Base-by-base conservation (phyloP, 208 protist genomes). In the Leishmania guyanensis region DNA sequence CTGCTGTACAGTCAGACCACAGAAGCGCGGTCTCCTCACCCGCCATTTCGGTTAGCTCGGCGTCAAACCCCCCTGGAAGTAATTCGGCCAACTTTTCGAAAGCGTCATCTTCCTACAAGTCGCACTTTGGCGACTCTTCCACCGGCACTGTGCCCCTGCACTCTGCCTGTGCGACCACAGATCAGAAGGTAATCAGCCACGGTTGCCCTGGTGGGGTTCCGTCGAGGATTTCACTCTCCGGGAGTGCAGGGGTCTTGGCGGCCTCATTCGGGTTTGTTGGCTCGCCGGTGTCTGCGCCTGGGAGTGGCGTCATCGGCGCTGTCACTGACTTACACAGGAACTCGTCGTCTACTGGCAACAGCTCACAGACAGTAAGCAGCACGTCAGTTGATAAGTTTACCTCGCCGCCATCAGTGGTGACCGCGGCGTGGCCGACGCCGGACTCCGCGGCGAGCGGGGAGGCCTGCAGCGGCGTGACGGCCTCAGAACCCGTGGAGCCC, bases 51-150 rank as follows among this genome's bases (percentile, higher is more conserved):
- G 6, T 16, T 33, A 50, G 20, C 36, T 16, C 43, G n/a, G 46
- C 60, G 46, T 62, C 75, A 17, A 51, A 10, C 33, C 43, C 64
- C 36, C 50, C 75, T 39, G 58, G 36, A 51, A 51, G 62, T 51
- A 20, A 51, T 46, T 1, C 12, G 43, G 46, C 70, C 4, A 81
- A 75, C 33, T 85, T 79, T 17, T 75, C 64, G 29, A 85, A 74
- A 48, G 64, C 71, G 12, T 65, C 75, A 20, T 78, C 75, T 5
- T 80, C 75, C 26, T 86, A 83, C 70, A 80, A 84, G 39, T 75
- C 83, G 2, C 83, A 84, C 79, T 86, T 86, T 56, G 79, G 79
- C 12, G 83, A 82, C 62, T 75, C 66, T 70, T 68, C 54, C 69
- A 75, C 72, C 58, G 51, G 64, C 36, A 60, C 65, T 20, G 65